These are phyloP conservation scores for Ophiostoma angusticollis DNA, from an alignment of 2,329 filamentous ascomycete species.

Conservation along the genomic window DNA sequence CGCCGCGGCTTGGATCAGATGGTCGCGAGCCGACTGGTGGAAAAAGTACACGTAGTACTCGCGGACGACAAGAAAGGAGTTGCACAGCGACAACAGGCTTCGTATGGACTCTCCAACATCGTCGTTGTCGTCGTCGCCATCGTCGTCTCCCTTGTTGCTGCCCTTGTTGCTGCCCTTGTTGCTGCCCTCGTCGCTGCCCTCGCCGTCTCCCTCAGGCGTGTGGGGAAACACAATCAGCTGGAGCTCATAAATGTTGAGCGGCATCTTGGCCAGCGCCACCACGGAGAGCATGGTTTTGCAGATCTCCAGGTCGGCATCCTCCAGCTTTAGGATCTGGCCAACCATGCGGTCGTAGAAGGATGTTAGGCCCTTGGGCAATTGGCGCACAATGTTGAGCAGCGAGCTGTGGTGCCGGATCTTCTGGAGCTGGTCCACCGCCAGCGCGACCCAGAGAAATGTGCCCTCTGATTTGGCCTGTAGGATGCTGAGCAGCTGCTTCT, in stretches of 20 bases:
- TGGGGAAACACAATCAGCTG: neutral
- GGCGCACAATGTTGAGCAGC: neutral
- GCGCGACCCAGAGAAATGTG: constrained; percentile 33
- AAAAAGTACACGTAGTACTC: constrained; percentile 22
- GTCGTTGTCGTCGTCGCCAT: neutral
- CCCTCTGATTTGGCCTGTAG: constrained; percentile 21
- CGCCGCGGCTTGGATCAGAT: constrained; percentile 17
- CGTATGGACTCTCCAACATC: constrained; percentile 7
- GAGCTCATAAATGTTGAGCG: neutral
- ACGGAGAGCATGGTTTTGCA: neutral
- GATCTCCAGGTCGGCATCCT: neutral
- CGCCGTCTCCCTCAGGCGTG: neutral
- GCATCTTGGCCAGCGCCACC: neutral
- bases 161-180: too few relatives aligned
- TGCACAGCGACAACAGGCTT: constrained; percentile 22
- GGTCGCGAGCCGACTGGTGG: constrained; percentile 32
- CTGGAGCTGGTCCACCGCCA: constrained; percentile 24
- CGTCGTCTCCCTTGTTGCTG: neutral
- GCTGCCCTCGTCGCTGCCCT: too few relatives aligned
- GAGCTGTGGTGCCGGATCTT: constrained; percentile 3
- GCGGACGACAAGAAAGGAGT: constrained; percentile 28
- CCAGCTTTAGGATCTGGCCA: neutral
- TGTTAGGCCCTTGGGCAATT: constrained; percentile 20
- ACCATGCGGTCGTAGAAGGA: constrained; percentile 27
- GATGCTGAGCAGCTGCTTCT: constrained; percentile 14